phyloP scores from a whole-genome alignment of 2,329 filamentous ascomycete genomes.

The Aspergillus nomiae region DNA sequence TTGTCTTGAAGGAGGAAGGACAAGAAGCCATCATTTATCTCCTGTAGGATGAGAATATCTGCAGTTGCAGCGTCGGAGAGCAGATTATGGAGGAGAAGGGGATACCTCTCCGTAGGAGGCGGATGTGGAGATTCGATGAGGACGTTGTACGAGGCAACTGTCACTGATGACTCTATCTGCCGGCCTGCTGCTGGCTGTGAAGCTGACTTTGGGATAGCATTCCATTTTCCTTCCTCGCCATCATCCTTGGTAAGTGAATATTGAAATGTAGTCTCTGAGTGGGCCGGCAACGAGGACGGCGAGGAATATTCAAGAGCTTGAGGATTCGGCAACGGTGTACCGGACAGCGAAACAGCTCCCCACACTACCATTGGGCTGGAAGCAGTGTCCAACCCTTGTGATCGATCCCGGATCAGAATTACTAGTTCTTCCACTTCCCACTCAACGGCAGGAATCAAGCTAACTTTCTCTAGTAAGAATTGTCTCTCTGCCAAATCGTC shows the following conservation, averaged over 20 bases:
- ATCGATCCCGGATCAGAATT: conserved; percentile 6
- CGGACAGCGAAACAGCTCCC: background rate
- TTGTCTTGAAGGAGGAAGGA: conserved; percentile 9
- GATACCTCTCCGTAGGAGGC: conserved; percentile 7
- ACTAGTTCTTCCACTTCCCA: conserved; percentile 5
- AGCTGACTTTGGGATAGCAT: background rate
- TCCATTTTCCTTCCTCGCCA: conserved; percentile 2
- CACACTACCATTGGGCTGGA: conserved; percentile 5
- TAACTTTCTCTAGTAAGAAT: conserved; percentile 5
- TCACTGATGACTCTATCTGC: background rate
- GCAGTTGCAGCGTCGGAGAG: background rate
- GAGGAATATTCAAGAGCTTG: background rate
- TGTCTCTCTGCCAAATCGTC: background rate
- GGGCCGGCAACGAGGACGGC: background rate
- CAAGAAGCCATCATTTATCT: conserved; percentile 7
- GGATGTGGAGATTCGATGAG: conserved; percentile 7
- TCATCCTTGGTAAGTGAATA: background rate
- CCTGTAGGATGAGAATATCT: conserved; percentile 11
- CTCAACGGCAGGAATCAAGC: conserved; percentile 2
- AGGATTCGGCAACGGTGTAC: background rate
- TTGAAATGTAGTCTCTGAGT: background rate
- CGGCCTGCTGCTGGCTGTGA: background rate
- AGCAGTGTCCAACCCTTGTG: background rate
- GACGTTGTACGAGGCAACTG: conserved; percentile 10
- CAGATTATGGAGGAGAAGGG: conserved; percentile 4